These are phyloP conservation scores for Malus domestica DNA, from an alignment of 306 rosid genomes.

Conservation along the genomic window ASM211411v1 NC_041792.1:19235407-19235906, in stretches of 20 bases:
- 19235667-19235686: conserved; percentile 98
- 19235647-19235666: conserved; percentile 84
- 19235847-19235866: neutral
- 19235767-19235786: neutral
- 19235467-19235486: conserved; percentile 91
- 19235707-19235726: conserved; percentile 11
- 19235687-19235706: conserved; percentile 82
- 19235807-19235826: too few relatives aligned
- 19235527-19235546: conserved; percentile 16
- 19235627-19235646: conserved; percentile 92
- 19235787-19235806: neutral
- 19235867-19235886: neutral
- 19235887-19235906: neutral
- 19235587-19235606: conserved; percentile 98
- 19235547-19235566: conserved; percentile 15
- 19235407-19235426: conserved; percentile 19
- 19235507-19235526: conserved; percentile 14
- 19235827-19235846: neutral
- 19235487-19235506: conserved; percentile 94
- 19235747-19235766: neutral
- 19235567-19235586: conserved; percentile 50
- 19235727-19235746: neutral
- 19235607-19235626: conserved; percentile 98
- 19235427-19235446: conserved; percentile 95
- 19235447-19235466: conserved; percentile 95